Percentiles rank a stretch among this genome's conserved stretches.
Conservation (phyloP, 805 yeast species). For the Schizosaccharomyces japonicus region DNA sequence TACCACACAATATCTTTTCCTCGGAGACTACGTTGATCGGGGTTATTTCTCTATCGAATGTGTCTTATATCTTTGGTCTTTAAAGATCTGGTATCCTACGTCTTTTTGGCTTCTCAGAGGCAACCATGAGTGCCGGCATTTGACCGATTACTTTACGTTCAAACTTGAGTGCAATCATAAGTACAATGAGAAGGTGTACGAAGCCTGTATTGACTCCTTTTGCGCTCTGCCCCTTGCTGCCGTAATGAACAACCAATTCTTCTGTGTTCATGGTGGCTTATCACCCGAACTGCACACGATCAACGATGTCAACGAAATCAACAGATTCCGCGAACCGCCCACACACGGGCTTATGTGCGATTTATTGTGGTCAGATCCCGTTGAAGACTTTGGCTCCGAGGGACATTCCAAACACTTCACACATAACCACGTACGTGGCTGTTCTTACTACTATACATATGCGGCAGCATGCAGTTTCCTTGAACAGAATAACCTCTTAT, state of each 20-base stretch:
- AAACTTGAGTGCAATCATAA: constrained; percentile 75
- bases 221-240: constrained; percentile 81
- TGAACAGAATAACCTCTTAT: constrained; percentile 50
- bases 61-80: constrained; percentile 42
- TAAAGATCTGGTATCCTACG: constrained; percentile 52
- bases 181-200: constrained; percentile 41
- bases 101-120: constrained; percentile 71
- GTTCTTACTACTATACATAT: constrained; percentile 75
- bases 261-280: constrained; percentile 90
- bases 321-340: constrained; percentile 82
- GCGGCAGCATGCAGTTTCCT: constrained; percentile 59
- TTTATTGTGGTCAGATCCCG: constrained; percentile 85
- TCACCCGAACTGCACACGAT: constrained; percentile 59
- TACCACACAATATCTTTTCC: constrained; percentile 50
- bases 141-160: constrained; percentile 84
- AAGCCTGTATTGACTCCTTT: constrained; percentile 53
- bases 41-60: constrained; percentile 72
- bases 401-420: constrained; percentile 22
- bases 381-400: constrained; percentile 62
- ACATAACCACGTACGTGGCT: constrained; percentile 62
- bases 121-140: constrained; percentile 81
- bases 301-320: constrained; percentile 41
- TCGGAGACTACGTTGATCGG: constrained; percentile 90
- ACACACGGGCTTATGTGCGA: constrained; percentile 87
- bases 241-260: constrained; percentile 74